Conservation (phyloP, 768 basidiomycete species). For the Termitomyces sp. region DNA sequence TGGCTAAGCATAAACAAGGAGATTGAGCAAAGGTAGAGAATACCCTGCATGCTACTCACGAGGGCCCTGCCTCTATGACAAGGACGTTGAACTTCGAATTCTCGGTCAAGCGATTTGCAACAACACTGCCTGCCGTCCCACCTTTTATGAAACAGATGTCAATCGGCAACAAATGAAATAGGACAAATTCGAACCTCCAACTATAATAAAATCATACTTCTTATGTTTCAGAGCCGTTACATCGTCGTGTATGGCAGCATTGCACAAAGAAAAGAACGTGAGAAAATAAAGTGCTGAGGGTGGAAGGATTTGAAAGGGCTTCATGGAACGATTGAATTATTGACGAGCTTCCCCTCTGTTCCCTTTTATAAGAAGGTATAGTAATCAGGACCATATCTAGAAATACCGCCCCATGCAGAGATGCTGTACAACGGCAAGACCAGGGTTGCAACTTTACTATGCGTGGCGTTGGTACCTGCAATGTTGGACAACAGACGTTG, state of each 20-base stretch:
- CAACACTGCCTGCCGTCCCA: conserved; percentile 17
- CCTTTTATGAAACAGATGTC: background rate
- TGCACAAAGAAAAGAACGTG: background rate
- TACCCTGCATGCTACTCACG: conserved; percentile 4
- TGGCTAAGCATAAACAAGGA: conserved; percentile 5
- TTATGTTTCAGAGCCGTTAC: conserved; percentile 6
- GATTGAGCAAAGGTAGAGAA: background rate
- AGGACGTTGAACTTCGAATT: conserved; percentile 11
- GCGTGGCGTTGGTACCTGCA: background rate
- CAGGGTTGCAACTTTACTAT: background rate
- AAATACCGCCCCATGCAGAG: background rate
- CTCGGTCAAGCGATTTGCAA: conserved; percentile 15
- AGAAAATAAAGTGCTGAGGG: background rate
- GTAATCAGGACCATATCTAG: background rate
- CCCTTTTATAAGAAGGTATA: background rate
- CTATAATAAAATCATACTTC: conserved; percentile 18
- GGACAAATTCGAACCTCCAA: conserved; percentile 14
- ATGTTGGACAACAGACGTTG: too few species aligned
- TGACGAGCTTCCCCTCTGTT: background rate
- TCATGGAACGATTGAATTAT: background rate
- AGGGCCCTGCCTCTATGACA: conserved; percentile 15
- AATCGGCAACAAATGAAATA: background rate
- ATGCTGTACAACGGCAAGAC: conserved; percentile 3
- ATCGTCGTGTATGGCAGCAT: conserved; percentile 9
- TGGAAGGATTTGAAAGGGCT: background rate